Evolutionary conservation across 2,329 filamentous ascomycete species (phyloP).

Genomic region (Knufia petricola): DNA sequence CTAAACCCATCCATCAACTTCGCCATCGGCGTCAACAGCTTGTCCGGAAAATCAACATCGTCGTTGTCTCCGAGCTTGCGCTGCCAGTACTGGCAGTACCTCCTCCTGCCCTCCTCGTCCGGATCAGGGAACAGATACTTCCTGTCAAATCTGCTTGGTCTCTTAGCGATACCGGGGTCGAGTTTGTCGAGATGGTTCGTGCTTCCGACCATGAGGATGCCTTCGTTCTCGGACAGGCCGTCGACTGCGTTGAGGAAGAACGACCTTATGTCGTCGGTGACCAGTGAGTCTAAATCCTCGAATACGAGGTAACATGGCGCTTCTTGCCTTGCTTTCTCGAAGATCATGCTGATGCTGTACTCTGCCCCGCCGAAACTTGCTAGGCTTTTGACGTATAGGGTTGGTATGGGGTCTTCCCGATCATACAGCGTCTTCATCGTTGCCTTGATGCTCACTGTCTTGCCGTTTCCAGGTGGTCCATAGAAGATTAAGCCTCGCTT

Average conservation of each 20-base stretch:
- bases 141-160: constrained; percentile 38
- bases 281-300: constrained; percentile 34
- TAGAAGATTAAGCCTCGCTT: constrained; percentile 38
- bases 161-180: constrained; percentile 36
- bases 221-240: constrained; percentile 32
- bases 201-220: constrained; percentile 34
- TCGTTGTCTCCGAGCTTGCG: constrained; percentile 16
- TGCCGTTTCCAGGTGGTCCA: constrained; percentile 34
- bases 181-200: constrained; percentile 31
- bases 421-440: constrained; percentile 35
- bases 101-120: constrained; percentile 27
- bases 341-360: constrained; percentile 25
- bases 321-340: constrained; percentile 29
- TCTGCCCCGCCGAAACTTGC: constrained; percentile 15
- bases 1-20: constrained; percentile 36
- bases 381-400: constrained; percentile 32
- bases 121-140: constrained; percentile 40
- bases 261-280: constrained; percentile 27
- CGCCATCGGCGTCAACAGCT: constrained; percentile 31
- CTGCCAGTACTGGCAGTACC: constrained; percentile 39
- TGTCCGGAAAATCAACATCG: constrained; percentile 33
- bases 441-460: constrained; percentile 39
- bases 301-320: constrained; percentile 34
- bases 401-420: constrained; percentile 29
- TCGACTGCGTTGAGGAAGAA: constrained; percentile 38